These are phyloP conservation scores for Aspergillus sp. DNA, from an alignment of 2,329 filamentous ascomycete species.

Conservation along the genomic window DNA sequence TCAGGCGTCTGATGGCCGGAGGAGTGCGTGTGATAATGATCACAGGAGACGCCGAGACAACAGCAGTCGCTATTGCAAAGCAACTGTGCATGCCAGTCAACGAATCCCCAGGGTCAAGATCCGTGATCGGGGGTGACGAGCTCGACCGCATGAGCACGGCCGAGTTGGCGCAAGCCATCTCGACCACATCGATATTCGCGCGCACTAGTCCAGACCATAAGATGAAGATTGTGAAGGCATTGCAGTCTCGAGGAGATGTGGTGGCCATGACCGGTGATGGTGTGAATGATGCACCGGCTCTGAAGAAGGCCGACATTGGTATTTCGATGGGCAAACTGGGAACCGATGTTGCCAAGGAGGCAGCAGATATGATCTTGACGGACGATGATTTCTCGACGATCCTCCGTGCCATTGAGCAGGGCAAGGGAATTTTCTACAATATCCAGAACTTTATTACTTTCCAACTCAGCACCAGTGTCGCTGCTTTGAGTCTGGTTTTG, in stretches of 20 bases:
- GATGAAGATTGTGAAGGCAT: constrained; percentile 87
- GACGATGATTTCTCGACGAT: constrained; percentile 91
- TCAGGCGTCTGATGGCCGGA: constrained; percentile 83
- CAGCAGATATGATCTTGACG: constrained; percentile 80
- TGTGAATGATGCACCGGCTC: constrained; percentile 92
- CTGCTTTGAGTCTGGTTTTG: constrained; percentile 84
- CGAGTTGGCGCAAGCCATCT: constrained; percentile 78
- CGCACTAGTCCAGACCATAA: constrained; percentile 97
- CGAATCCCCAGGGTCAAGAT: constrained; percentile 48
- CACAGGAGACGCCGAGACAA: constrained; percentile 92
- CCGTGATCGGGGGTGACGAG: constrained; percentile 82
- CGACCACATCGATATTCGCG: constrained; percentile 88
- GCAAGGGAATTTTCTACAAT: constrained; percentile 99
- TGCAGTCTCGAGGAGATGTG: constrained; percentile 90
- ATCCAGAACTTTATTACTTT: constrained; percentile 99
- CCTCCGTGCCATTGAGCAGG: constrained; percentile 91
- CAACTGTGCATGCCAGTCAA: constrained; percentile 90
- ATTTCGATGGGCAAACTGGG: constrained; percentile 94
- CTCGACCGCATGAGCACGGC: constrained; percentile 87
- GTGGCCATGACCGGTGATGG: constrained; percentile 99
- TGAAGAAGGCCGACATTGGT: constrained; percentile 97
- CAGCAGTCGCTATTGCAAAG: constrained; percentile 86
- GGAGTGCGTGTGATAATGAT: constrained; percentile 99
- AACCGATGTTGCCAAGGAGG: constrained; percentile 95
- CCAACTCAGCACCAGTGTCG: constrained; percentile 94